Conservation (phyloP, 2,329 filamentous ascomycete genomes). For the Neonectria punicea region DNA sequence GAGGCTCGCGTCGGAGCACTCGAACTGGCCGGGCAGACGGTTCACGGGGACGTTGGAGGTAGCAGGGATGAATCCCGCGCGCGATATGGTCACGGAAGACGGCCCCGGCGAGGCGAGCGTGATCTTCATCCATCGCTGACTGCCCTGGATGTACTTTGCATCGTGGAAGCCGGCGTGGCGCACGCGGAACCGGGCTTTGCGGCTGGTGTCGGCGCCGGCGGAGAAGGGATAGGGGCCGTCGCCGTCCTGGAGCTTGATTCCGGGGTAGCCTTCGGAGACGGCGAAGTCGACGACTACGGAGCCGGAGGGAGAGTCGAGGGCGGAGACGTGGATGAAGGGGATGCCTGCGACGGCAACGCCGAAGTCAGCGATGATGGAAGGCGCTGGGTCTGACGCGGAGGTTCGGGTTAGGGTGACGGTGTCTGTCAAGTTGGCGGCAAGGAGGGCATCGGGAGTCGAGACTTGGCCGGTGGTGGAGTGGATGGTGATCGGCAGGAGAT, state of each 20-base stretch:
- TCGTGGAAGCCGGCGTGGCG: background rate
- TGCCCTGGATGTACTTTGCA: background rate
- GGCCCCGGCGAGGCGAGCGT: background rate
- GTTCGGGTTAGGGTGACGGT: background rate
- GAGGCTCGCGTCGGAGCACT: background rate
- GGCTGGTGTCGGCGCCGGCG: background rate
- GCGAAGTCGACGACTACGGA: background rate
- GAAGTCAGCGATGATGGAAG: background rate
- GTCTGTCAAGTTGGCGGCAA: background rate
- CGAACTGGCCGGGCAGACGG: slow-evolving; percentile 1
- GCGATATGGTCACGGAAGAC: background rate
- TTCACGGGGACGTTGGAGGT: slow-evolving; percentile 7
- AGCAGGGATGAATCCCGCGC: background rate
- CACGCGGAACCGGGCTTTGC: background rate
- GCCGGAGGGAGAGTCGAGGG: too few relatives aligned
- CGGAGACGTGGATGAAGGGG: background rate
- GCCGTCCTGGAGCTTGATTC: background rate
- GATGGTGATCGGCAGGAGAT: background rate
- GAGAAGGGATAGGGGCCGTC: slow-evolving; percentile 2
- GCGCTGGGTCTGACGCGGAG: background rate
- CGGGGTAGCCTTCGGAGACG: slow-evolving; percentile 1
- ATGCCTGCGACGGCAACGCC: background rate
- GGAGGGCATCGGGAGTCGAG: background rate
- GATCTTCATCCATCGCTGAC: background rate
- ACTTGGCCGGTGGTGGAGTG: background rate